Evolutionary conservation across 306 rosid genomes (phyloP), one percentile per base, ranked within the genome.

Genomic region (Malus orientalis): DNA sequence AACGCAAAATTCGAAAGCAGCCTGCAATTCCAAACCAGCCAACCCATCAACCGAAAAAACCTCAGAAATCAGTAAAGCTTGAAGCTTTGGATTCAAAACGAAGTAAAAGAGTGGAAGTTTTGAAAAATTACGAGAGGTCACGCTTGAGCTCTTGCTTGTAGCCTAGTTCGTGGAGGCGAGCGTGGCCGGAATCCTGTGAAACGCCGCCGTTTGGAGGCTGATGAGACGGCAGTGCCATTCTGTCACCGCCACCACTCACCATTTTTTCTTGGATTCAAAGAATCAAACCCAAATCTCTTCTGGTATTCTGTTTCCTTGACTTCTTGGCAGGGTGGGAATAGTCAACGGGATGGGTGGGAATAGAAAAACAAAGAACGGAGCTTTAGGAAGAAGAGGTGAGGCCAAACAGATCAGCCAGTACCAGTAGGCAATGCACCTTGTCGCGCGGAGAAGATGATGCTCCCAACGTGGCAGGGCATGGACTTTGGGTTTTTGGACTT

Each of bases 81-180:
- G 14, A 11, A 61, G 32, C 2, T 61, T 61, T 12, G 20, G 29
- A 27, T 16, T 7, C 55, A 25, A 27, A 54, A 23, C 32, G 9
- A 67, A 54, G 1, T 29, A 25, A 44, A 58, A 79, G n/a, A 49
- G 3, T 22, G 59, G 69, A 53, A 11, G 23, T 20, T 38, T 18
- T 14, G 80, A 63, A 60, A 57, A 33, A 27, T 82, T 90, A 95
- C 99, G 99, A 92, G 47, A 95, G 93, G 19, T 95, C 99, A 76
- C 99, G 99, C 85, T 95, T 92, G 88, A 95, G 96, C 71, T 95
- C 97, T 85, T 95, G 99, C 67, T 90, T 95, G 93, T 95, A 95
- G 70, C 99, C 99, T 63, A 95, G 97, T 76, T 95, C 89, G 59
- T 82, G 75, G 66, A 95, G 99, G 77, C 99, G 97, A 58, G 96